A percentile compares a stretch with the other conserved stretches of the same genome.
Evolutionary conservation across 148 eudicot species (phyloP).

Genomic region (Rhododendron simsii): DNA sequence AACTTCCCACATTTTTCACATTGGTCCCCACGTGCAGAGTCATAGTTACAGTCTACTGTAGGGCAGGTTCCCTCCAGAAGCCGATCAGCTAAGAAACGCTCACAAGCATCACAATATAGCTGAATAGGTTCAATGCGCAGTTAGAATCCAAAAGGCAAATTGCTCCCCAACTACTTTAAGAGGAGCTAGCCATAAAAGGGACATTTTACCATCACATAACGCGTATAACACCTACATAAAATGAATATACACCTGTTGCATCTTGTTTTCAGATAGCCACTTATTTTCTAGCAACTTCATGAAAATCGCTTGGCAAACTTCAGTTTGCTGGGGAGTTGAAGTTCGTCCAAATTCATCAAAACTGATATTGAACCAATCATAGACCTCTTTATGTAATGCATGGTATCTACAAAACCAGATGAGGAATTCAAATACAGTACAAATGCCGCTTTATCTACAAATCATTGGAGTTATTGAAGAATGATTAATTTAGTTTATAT

Average conservation of each 20-base stretch:
- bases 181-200: background rate
- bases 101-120: constrained; percentile 73
- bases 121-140: constrained; percentile 12
- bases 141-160: constrained; percentile 3
- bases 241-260: constrained; percentile 64
- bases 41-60: constrained; percentile 69
- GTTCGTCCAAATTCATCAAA: constrained; percentile 89
- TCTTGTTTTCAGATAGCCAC: constrained; percentile 75
- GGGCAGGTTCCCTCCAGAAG: constrained; percentile 80
- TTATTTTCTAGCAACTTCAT: constrained; percentile 61
- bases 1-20: constrained; percentile 87
- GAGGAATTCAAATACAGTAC: background rate
- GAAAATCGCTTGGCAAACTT: constrained; percentile 75
- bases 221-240: background rate
- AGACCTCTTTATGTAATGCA: constrained; percentile 72
- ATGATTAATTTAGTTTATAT: background rate
- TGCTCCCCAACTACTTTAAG: background rate
- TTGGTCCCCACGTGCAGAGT: constrained; percentile 89
- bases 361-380: constrained; percentile 73
- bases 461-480: background rate
- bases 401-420: constrained; percentile 48
- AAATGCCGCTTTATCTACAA: background rate
- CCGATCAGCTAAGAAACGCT: constrained; percentile 75
- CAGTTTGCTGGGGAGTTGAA: constrained; percentile 77
- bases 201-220: background rate